These are phyloP conservation scores for Russula sp. DNA, from an alignment of 768 basidiomycete species.

Conservation along the genomic window DNA sequence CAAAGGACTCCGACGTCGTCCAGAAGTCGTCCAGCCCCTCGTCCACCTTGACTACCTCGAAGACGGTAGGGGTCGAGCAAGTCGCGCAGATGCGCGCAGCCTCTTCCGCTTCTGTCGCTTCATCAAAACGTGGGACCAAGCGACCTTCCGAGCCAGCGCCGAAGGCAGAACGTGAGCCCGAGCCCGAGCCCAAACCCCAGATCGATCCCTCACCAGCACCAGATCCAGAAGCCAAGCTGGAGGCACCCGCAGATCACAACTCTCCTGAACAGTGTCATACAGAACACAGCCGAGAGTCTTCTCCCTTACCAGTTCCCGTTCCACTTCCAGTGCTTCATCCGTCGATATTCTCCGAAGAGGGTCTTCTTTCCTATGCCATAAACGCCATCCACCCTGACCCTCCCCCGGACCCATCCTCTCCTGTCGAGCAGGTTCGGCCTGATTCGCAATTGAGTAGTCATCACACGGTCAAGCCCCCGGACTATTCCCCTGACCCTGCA, in stretches of 20 bases:
- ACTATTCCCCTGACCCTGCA: background rate
- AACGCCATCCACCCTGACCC: slow-evolving; percentile 10
- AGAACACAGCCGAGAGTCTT: slow-evolving; percentile 2
- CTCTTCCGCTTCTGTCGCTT: background rate
- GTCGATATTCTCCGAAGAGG: slow-evolving; percentile 14
- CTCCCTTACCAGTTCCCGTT: slow-evolving; percentile 14
- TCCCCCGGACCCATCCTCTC: background rate
- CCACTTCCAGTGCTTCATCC: slow-evolving; percentile 19
- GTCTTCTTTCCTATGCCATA: slow-evolving; percentile 21
- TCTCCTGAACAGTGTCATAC: slow-evolving; percentile 3
- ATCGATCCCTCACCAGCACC: background rate
- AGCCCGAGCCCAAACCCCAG: background rate
- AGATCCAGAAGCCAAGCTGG: slow-evolving; percentile 1
- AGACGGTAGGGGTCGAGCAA: slow-evolving; percentile 8
- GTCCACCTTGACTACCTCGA: slow-evolving; percentile 2
- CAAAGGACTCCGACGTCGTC: background rate
- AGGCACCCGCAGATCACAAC: background rate
- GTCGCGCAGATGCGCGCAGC: background rate
- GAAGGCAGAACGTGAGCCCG: background rate
- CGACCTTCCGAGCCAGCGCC: background rate
- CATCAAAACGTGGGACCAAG: slow-evolving; percentile 6
- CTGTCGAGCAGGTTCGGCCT: background rate
- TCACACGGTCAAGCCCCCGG: slow-evolving; percentile 14
- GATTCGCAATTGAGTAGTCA: slow-evolving; percentile 14
- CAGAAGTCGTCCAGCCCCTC: slow-evolving; percentile 6